Base-by-base conservation (phyloP, 768 basidiomycete genomes). In the Termitomyces heimii region DNA sequence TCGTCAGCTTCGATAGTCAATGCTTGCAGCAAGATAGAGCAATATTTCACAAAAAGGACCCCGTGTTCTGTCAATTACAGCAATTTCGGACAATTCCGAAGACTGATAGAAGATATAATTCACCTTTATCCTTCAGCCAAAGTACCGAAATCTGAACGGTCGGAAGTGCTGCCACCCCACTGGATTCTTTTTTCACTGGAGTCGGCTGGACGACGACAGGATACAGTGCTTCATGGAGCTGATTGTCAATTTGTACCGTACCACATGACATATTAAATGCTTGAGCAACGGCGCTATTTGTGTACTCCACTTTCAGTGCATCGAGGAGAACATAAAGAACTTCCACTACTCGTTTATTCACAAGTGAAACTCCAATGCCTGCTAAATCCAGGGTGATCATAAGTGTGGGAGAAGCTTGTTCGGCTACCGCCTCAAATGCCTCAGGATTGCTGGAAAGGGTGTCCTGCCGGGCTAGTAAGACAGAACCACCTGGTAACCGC, bases 21-120 rank as follows among this genome's bases (percentile, higher is more conserved):
- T 2, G 95, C 92, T 68, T 99, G 97, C 16, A 99, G 75, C 14
- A 99, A 74, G 52, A 98, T 82, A 2, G 95, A 95, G 54, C 92
- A 96, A 66, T 98, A 98, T 72, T 98, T 98, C 75, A 99, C 80
- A 69, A 97, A 98, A n/a, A 93, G 71, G 9, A 99, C 97, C 18
- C 97, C 97, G 62, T 98, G 97, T n/a, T 88, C 97, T 99, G 51
- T 9, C 29, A 32, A 20, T 24, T 5, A 20, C 13, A 16, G 8
- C 2, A 20, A 20, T 29, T 39, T 31, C 13, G 44, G 16, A 1
- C 14, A 22, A 28, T 35, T 34, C 9, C 6, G 18, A 18, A 50
- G 22, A 35, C 22, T 28, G 8, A 13, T n/a, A 7, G 8, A 28
- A 35, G 6, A 14, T n/a, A 22, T 7, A 13, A 62, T 73, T 66